Base-by-base conservation (phyloP, 179 eudicot genomes). In the Amaranthus tricolor region DNA sequence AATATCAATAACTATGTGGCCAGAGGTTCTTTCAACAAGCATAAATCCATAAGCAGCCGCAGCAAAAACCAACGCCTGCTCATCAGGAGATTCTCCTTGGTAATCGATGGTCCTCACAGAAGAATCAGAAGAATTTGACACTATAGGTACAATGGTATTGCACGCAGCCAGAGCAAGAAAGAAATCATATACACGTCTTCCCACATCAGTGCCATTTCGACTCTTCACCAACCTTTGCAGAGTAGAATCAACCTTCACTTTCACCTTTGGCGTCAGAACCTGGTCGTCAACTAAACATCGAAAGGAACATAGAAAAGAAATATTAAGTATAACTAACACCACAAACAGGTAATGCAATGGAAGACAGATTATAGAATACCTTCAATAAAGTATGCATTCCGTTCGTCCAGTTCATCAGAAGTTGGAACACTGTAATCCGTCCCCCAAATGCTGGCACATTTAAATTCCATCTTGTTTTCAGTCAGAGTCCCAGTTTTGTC, bases 31-130 rank as follows among this genome's bases (percentile, higher is more conserved):
- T 74, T 96, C 98, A 31, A 93, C 74, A 40, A 96, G 98, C 90
- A 86, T 84, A 78, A 85, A 93, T 66, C 99, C 99, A 79, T 93
- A 90, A 9, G 98, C 87, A 69, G 99, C 99, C 75, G 99, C 99
- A 72, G 99, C 98, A 86, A 85, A 96, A 73, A 88, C 98, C 86
- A 96, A 77, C 61, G 99, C 98, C 84, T 96, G 99, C 80, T 96
- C 99, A 84, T 96, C 99, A n/a, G 99, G 99, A 74, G 99, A 96
- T 81, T 96, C 99, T n/a, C 99, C 99, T 71, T 96, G 99, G 80
- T 96, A 96, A 73, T 96, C 99, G 80, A 96, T 79, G 59, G 85
- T 61, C 78, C 79, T 88, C 76, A 78, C 74, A 72, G 81, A 62
- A 70, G 96, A 82, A 80, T 89, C 94, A 45, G 89, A 72, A 50